Evolutionary conservation across 179 eudicot species (phyloP).

Genomic region (Dionaea muscipula): DNA sequence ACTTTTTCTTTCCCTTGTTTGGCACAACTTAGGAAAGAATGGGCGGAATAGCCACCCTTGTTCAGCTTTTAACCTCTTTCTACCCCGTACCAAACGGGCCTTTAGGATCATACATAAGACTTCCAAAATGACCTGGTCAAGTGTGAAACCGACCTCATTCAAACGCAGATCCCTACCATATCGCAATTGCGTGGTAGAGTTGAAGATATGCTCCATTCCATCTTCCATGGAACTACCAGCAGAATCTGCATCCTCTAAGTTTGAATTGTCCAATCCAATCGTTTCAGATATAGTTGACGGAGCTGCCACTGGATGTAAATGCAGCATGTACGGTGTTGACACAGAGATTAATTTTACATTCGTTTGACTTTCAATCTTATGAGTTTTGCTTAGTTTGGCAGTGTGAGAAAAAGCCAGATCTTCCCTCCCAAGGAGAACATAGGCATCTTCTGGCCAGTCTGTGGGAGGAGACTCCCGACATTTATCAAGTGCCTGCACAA

Average conservation of each 20-base stretch:
- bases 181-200: slow-evolving; percentile 75
- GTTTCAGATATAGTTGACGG: slow-evolving; percentile 69
- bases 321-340: slow-evolving; percentile 90
- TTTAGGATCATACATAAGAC: not conserved
- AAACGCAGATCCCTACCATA: slow-evolving; percentile 93
- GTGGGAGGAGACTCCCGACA: slow-evolving; percentile 97
- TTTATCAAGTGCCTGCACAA: slow-evolving; percentile 62
- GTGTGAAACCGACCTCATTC: slow-evolving; percentile 60
- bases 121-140: not conserved
- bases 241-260: slow-evolving; percentile 57
- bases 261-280: slow-evolving; percentile 37
- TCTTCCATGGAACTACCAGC: slow-evolving; percentile 56
- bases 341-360: slow-evolving; percentile 52
- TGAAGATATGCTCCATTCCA: slow-evolving; percentile 98
- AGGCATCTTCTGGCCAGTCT: slow-evolving; percentile 97
- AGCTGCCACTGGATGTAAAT: slow-evolving; percentile 72
- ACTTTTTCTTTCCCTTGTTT: too few species aligned
- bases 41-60: too few species aligned
- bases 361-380: slow-evolving; percentile 44
- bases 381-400: slow-evolving; percentile 35
- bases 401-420: slow-evolving; percentile 71
- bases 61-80: too few species aligned
- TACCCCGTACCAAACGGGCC: too few species aligned
- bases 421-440: slow-evolving; percentile 95
- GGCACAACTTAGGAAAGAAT: too few species aligned